phyloP scores from a whole-genome alignment of 805 yeast species.

The Schwanniomyces occidentalis region DNA sequence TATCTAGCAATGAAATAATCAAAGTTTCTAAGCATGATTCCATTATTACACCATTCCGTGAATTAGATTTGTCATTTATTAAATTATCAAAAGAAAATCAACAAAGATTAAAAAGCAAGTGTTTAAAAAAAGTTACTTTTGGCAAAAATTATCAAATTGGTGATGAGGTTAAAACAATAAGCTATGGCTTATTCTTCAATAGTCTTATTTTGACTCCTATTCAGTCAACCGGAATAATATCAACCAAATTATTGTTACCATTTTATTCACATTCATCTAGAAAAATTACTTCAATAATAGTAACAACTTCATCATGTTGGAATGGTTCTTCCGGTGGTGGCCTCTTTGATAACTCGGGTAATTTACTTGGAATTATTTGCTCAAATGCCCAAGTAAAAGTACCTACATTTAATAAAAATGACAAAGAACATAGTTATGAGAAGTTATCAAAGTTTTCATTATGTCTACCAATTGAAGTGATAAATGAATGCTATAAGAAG shows the following conservation, averaged over 20 bases:
- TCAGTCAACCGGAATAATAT: slow-evolving; percentile 31
- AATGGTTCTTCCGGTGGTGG: slow-evolving; percentile 55
- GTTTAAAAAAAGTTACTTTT: slow-evolving; percentile 6
- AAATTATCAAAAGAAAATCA: slow-evolving; percentile 13
- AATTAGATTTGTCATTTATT: slow-evolving; percentile 42
- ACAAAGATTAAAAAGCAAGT: not conserved
- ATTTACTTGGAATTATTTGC: slow-evolving; percentile 42
- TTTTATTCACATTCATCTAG: slow-evolving; percentile 5
- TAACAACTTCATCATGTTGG: slow-evolving; percentile 48
- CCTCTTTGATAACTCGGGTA: slow-evolving; percentile 20
- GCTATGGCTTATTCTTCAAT: slow-evolving; percentile 42
- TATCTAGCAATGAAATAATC: slow-evolving; percentile 3
- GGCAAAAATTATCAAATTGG: slow-evolving; percentile 11
- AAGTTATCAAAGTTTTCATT: slow-evolving; percentile 32
- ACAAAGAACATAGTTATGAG: slow-evolving; percentile 19
- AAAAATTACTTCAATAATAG: slow-evolving; percentile 19
- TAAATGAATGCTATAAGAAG: slow-evolving; percentile 21
- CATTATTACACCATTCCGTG: slow-evolving; percentile 29
- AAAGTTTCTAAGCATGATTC: slow-evolving; percentile 15
- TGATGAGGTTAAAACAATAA: slow-evolving; percentile 29
- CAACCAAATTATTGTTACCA: slow-evolving; percentile 15
- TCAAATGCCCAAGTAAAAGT: slow-evolving; percentile 42
- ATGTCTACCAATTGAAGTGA: slow-evolving; percentile 32
- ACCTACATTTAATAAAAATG: slow-evolving; percentile 14
- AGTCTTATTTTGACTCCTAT: slow-evolving; percentile 24